Evolutionary conservation across 2,329 filamentous ascomycete genomes (phyloP), one percentile per base, ranked within the genome.

Genomic region (Stachybotrys chartarum): DNA sequence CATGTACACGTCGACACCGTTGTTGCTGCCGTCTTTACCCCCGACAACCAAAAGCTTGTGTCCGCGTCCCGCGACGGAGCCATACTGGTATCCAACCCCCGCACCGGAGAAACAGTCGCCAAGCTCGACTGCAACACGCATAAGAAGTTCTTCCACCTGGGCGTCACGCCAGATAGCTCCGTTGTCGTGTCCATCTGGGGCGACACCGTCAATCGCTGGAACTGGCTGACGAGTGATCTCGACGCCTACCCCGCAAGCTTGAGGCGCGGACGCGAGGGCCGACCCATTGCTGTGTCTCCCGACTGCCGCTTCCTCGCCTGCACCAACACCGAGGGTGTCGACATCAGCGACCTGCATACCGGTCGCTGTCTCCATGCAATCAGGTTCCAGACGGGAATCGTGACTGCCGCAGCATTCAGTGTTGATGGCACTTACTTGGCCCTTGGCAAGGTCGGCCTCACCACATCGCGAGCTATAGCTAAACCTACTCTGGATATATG

Each of bases 231-330:
- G 1, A 64, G 66, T 3, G 56, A 60, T 17, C 59, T 72, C 51
- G 65, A 67, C 54, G 66, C 59, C 16, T 72, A 69, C 54, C 64
- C 60, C 45, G 59, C 72, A n/a, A 62, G 68, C 30, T 59, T 61
- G 7, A 62, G 66, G 18, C 61, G 70, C 51, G 56, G 51, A 7
- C 60, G 59, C 32, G 70, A 72, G 57, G 70, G 70, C 2, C 71
- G 69, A 68, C 70, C 70, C 3, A 57, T 72, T 11, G 64, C 64
- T 39, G 62, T 72, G n/a, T 72, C 70, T 7, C 63, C 63, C 0
- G 70, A 72, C 56, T 71, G 70, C 35, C 59, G 65, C 32, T 70
- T 70, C 55, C 50, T 72, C 24, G 66, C 60, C 50, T 72, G 69
- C 52, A 62, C 68, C 50, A 72, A 66, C 1, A 67, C 71, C 50